Conservation (phyloP, 2,329 filamentous ascomycete genomes). For the Arachnopeziza araneosa region DNA sequence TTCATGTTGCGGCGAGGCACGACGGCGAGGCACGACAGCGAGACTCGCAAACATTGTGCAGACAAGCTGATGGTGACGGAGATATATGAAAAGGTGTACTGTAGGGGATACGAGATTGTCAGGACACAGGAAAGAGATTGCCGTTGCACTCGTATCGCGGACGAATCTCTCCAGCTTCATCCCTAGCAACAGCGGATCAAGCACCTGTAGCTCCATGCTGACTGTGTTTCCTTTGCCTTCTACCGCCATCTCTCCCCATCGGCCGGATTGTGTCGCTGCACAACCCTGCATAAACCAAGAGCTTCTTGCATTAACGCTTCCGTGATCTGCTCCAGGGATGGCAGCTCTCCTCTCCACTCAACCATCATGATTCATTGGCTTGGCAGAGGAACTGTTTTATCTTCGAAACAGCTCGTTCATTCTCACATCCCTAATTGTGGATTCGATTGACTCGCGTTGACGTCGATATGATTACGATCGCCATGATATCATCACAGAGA, state of each 20-base stretch:
- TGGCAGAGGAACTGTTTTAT: neutral
- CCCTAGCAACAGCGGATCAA: neutral
- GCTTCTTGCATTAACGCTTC: neutral
- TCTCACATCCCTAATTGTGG: neutral
- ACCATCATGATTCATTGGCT: neutral
- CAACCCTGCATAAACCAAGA: neutral
- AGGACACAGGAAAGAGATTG: neutral
- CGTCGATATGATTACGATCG: neutral
- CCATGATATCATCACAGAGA: neutral
- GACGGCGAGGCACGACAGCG: neutral
- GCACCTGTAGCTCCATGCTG: neutral
- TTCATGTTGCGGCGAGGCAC: neutral
- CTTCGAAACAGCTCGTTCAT: neutral
- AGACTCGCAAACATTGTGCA: neutral
- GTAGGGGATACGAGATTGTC: neutral
- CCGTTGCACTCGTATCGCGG: neutral
- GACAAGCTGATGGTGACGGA: neutral
- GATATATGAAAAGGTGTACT: neutral
- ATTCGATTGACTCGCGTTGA: neutral
- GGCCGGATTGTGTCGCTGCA: neutral
- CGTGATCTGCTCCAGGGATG: neutral
- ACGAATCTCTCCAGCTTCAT: neutral
- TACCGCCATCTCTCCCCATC: no score
- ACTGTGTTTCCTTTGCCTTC: no score
- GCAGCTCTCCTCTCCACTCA: neutral